These are phyloP conservation scores for Trametes cubensis DNA, from an alignment of 768 basidiomycete genomes.

Conservation along the genomic window DNA sequence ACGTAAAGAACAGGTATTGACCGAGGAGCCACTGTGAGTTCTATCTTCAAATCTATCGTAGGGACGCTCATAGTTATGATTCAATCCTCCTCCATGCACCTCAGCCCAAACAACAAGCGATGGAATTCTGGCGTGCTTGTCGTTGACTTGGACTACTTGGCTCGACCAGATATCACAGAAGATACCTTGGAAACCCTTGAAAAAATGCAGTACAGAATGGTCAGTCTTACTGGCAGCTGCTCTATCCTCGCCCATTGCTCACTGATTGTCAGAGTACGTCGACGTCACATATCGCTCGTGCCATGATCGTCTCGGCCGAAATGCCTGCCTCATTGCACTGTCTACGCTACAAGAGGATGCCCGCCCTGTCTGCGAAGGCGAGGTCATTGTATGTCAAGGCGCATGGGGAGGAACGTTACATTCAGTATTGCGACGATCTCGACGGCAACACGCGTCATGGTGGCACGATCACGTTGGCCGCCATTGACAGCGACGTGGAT, in stretches of 20 bases:
- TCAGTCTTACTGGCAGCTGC: background rate
- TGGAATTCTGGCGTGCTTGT: too few relatives aligned
- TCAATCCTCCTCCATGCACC: too few relatives aligned
- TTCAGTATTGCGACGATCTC: constrained; percentile 7
- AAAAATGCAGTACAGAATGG: background rate
- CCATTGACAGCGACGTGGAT: background rate
- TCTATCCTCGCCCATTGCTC: too few relatives aligned
- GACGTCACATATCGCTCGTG: constrained; percentile 13
- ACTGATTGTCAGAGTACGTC: background rate
- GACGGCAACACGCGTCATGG: background rate
- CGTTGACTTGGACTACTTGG: too few relatives aligned
- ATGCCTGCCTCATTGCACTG: background rate
- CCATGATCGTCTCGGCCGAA: background rate
- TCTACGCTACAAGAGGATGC: constrained; percentile 3
- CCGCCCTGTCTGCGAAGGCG: background rate
- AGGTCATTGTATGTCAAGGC: background rate
- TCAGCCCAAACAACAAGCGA: too few relatives aligned
- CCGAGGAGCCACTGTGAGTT: background rate
- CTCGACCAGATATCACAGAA: too few relatives aligned
- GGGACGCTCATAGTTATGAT: too few relatives aligned
- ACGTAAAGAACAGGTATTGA: constrained; percentile 8
- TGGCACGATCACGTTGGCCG: background rate
- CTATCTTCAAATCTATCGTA: too few relatives aligned
- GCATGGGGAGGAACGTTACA: constrained; percentile 11
- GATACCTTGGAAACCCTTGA: too few relatives aligned